These are phyloP conservation scores for Diversispora epigaea DNA, from an alignment of 192 early-diverging fungal species.

Conservation along the genomic window DNA sequence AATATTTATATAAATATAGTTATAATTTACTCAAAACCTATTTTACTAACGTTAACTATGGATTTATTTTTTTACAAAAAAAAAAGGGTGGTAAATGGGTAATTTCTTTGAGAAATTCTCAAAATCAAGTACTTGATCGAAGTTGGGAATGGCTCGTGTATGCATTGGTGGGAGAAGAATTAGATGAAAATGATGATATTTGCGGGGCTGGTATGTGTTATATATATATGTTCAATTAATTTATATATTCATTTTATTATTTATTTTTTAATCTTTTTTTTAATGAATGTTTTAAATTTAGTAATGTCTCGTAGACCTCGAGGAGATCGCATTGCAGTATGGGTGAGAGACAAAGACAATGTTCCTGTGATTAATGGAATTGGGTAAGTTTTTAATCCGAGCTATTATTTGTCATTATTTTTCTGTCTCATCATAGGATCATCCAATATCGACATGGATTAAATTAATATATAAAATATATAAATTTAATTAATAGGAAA, in stretches of 20 bases:
- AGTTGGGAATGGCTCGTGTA: constrained; percentile 48
- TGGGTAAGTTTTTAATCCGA: constrained; percentile 35
- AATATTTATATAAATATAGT: neutral
- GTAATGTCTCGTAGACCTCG: constrained; percentile 42
- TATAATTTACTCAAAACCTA: neutral
- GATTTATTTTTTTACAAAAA: neutral
- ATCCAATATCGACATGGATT: neutral
- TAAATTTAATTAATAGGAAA: constrained; percentile 20
- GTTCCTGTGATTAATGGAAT: constrained; percentile 46
- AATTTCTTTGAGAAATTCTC: constrained; percentile 40
- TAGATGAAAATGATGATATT: constrained; percentile 45
- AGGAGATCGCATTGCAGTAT: constrained; percentile 45
- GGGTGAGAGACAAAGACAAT: constrained; percentile 47
- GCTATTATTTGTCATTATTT: neutral
- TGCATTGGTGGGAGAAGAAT: constrained; percentile 44
- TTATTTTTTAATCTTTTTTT: neutral
- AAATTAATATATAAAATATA: neutral
- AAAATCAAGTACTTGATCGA: constrained; percentile 40
- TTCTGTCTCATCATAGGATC: neutral
- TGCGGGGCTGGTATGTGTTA: constrained; percentile 43
- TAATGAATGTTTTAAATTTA: neutral
- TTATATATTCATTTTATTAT: neutral
- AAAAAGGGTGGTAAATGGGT: constrained; percentile 48
- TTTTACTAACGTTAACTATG: neutral
- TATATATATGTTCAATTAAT: neutral